Evolutionary conservation across 768 basidiomycete genomes (phyloP).

Genomic region (Leccinum boreale): DNA sequence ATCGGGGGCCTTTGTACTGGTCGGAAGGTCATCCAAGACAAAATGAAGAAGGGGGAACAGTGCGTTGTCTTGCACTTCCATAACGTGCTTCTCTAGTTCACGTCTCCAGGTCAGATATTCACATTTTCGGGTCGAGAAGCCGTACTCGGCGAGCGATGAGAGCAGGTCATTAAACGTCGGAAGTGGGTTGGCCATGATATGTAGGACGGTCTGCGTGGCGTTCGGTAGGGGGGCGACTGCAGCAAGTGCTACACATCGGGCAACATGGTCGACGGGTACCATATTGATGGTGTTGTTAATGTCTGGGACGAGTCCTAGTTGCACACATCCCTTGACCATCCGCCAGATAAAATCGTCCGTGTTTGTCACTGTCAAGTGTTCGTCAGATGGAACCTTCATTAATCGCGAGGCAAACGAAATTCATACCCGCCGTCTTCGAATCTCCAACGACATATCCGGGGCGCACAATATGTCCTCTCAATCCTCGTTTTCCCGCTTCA

Average conservation of each 20-base stretch:
- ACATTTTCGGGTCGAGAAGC: constrained; percentile 71
- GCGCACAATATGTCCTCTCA: constrained; percentile 82
- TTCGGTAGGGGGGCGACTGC: constrained; percentile 56
- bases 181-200: constrained; percentile 82
- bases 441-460: constrained; percentile 98
- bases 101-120: constrained; percentile 93
- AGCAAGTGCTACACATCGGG: constrained; percentile 73
- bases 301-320: constrained; percentile 93
- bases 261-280: constrained; percentile 97
- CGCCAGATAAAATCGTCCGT: constrained; percentile 99
- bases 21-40: constrained; percentile 95
- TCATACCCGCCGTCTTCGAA: constrained; percentile 77
- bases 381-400: constrained; percentile 2
- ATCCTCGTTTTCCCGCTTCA: constrained; percentile 84
- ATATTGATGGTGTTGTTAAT: constrained; percentile 99
- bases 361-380: constrained; percentile 71
- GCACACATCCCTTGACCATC: constrained; percentile 96
- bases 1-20: constrained; percentile 90
- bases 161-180: constrained; percentile 90
- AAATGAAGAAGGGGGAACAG: constrained; percentile 97
- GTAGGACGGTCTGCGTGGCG: constrained; percentile 58
- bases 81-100: constrained; percentile 90
- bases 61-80: constrained; percentile 93
- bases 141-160: constrained; percentile 68
- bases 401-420: neutral